Conservation (phyloP, 768 basidiomycete genomes). For the Lentinula edodes region DNA sequence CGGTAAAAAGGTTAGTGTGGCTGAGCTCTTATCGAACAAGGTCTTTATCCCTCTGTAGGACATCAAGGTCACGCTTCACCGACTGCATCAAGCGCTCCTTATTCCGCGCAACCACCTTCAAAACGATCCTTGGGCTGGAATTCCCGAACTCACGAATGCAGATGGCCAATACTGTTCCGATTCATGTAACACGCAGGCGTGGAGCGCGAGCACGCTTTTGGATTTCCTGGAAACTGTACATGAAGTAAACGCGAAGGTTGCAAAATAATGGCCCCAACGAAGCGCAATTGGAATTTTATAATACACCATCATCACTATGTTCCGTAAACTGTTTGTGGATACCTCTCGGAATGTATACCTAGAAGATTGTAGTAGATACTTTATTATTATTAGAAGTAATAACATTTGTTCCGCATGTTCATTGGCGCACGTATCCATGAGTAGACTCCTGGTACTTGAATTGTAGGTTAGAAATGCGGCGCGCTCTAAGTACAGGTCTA, state of each 20-base stretch:
- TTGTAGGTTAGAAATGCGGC: too few relatives aligned
- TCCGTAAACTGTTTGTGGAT: background rate
- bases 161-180: constrained; percentile 80
- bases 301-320: too few relatives aligned
- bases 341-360: background rate
- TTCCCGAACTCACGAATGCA: constrained; percentile 90
- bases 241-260: constrained; percentile 14
- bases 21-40: background rate
- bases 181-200: constrained; percentile 92
- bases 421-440: too few relatives aligned
- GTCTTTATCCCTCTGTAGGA: constrained; percentile 40
- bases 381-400: too few relatives aligned
- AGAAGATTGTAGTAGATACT: background rate
- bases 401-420: too few relatives aligned
- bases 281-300: background rate
- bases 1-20: constrained; percentile 56
- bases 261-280: background rate
- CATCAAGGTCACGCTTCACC: constrained; percentile 65
- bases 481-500: too few relatives aligned
- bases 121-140: constrained; percentile 83
- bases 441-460: too few relatives aligned
- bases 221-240: constrained; percentile 83
- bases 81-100: constrained; percentile 71
- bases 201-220: constrained; percentile 90
- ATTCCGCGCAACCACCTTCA: constrained; percentile 68